Conservation (phyloP, 139 green algal genomes). For the Closterium sp. region DNA sequence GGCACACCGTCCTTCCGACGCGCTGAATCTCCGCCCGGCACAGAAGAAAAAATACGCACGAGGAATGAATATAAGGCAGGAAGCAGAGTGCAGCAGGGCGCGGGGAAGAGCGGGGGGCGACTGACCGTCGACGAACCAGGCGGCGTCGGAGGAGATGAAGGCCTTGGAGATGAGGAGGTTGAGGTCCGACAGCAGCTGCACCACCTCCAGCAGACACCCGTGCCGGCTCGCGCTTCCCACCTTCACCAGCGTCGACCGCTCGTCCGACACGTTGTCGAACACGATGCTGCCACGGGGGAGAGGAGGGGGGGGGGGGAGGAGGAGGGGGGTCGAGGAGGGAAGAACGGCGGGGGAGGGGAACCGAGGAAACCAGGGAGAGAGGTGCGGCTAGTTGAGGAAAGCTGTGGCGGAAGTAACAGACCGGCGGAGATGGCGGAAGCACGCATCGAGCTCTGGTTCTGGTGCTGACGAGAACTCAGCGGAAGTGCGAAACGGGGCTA, state of each 20-base stretch:
- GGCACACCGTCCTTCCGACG: not conserved
- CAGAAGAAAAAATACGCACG: not conserved
- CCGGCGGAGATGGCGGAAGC: not conserved
- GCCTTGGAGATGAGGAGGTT: conserved; percentile 77
- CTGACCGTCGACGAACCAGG: conserved; percentile 92
- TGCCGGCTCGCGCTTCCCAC: conserved; percentile 92
- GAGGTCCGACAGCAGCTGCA: conserved; percentile 93
- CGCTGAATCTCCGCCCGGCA: not conserved
- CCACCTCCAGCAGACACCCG: conserved; percentile 91
- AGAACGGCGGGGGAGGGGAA: no score
- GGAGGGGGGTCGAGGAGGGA: no score
- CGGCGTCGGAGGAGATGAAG: conserved; percentile 84
- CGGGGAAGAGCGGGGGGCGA: not conserved
- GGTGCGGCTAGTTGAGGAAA: no score
- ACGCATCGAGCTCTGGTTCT: not conserved
- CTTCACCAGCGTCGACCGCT: conserved; percentile 27
- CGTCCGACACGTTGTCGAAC: conserved; percentile 29
- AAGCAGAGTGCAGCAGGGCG: not conserved
- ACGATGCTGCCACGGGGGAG: conserved; percentile 10
- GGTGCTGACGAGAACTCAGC: not conserved
- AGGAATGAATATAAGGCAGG: not conserved
- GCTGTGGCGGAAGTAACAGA: not conserved
- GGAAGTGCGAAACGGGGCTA: not conserved
- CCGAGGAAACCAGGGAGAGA: not conserved
- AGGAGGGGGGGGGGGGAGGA: not conserved